phyloP scores from a whole-genome alignment of 2,329 filamentous ascomycete genomes.

The Zopfia rhizophila region DNA sequence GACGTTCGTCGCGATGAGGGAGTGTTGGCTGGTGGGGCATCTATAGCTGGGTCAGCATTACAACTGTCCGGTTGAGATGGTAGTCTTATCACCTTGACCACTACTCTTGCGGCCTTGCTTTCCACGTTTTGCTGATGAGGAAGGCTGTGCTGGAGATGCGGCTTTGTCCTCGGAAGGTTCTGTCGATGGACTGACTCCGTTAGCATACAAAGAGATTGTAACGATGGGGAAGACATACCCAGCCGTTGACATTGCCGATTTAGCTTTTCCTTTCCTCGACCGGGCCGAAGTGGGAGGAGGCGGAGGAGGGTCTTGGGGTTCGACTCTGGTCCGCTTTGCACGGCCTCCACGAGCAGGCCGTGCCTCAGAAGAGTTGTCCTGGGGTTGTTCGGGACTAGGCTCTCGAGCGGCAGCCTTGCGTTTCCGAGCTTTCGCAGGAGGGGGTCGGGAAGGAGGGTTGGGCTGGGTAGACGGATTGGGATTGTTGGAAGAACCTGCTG shows the following conservation, averaged over 20 bases:
- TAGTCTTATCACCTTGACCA: constrained; percentile 61
- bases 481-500: constrained; percentile 70
- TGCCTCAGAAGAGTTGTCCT: constrained; percentile 48
- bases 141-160: constrained; percentile 62
- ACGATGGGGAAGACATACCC: too few relatives aligned
- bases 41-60: constrained; percentile 35
- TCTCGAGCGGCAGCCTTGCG: constrained; percentile 73
- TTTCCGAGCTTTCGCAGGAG: constrained; percentile 71
- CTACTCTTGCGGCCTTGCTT: constrained; percentile 79
- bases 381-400: constrained; percentile 59
- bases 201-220: too few relatives aligned
- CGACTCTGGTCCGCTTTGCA: constrained; percentile 71
- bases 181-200: constrained; percentile 65
- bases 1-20: constrained; percentile 45
- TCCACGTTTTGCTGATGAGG: constrained; percentile 75
- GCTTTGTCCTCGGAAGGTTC: constrained; percentile 72
- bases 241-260: constrained; percentile 76
- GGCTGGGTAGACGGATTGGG: constrained; percentile 51
- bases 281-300: constrained; percentile 55
- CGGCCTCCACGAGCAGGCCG: constrained; percentile 48
- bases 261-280: constrained; percentile 70
- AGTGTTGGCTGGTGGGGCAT: constrained; percentile 23
- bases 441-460: constrained; percentile 54
- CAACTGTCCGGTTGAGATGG: constrained; percentile 22
- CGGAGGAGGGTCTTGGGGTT: constrained; percentile 60